phyloP scores from a whole-genome alignment of 805 yeast genomes.

The Candida ortonii region DNA sequence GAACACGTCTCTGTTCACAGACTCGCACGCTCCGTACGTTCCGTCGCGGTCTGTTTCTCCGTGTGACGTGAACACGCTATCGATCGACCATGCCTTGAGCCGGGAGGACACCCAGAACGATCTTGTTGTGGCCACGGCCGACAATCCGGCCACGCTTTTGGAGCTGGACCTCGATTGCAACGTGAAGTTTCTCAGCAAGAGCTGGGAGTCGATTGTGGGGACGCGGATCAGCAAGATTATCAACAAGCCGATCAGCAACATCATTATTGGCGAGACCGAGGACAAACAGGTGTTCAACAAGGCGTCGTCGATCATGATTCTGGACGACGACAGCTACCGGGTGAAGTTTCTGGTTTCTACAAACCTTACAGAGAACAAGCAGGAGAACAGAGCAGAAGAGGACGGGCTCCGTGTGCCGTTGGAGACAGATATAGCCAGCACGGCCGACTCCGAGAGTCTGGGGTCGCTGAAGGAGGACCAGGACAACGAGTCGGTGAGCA shows the following conservation, averaged over 20 bases:
- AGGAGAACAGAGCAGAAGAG: conserved; percentile 8
- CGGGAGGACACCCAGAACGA: conserved; percentile 33
- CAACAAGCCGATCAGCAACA: conserved; percentile 53
- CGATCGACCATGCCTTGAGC: conserved; percentile 13
- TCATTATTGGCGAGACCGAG: conserved; percentile 62
- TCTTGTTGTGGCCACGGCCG: conserved; percentile 59
- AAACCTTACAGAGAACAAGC: conserved; percentile 14
- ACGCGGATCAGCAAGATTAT: conserved; percentile 55
- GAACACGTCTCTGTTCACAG: conserved; percentile 9
- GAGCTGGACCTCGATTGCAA: conserved; percentile 80
- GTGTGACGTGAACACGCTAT: conserved; percentile 13
- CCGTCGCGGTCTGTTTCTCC: conserved; percentile 24
- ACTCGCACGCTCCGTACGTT: conserved; percentile 4
- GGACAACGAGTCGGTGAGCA: conserved; percentile 28
- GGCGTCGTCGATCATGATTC: conserved; percentile 68
- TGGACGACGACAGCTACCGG: conserved; percentile 73
- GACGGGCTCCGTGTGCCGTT: conserved; percentile 17
- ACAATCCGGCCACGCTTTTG: conserved; percentile 72
- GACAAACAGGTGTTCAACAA: conserved; percentile 67
- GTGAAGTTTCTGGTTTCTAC: conserved; percentile 62
- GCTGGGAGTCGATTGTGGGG: conserved; percentile 80
- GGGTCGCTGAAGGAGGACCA: too few species aligned
- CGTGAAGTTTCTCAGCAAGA: conserved; percentile 67
- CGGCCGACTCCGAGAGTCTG: too few species aligned
- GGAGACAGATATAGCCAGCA: conserved; percentile 8